Percentiles rank a stretch among this genome's conserved stretches.
These are phyloP conservation scores for Acanthamoeba healyi DNA, from an alignment of 208 protist species.

Conservation along the genomic window DNA sequence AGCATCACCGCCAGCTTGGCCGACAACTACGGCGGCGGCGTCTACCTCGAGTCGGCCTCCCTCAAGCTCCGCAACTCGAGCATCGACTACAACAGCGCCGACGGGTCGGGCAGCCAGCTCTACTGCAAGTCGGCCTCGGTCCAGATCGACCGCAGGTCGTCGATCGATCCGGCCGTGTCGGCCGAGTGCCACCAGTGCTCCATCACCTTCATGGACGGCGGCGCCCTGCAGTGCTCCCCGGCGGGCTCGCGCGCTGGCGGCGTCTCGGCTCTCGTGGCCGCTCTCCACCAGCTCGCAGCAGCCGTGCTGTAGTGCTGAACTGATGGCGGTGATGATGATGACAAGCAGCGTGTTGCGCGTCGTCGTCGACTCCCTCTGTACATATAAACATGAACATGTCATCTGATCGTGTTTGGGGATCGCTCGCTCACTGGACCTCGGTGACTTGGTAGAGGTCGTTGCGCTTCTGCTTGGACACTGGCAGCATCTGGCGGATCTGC, in stretches of 20 bases:
- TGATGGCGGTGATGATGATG: no score
- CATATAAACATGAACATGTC: no score
- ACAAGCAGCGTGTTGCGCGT: no score
- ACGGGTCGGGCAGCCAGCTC: neutral
- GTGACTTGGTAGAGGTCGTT: conserved; percentile 85
- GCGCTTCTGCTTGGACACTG: conserved; percentile 84
- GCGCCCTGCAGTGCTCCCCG: neutral
- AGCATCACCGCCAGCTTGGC: neutral
- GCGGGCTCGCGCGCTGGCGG: neutral
- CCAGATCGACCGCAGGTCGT: neutral
- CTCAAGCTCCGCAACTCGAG: conserved; percentile 12
- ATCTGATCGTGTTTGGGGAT: no score
- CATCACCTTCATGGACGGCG: conserved; percentile 20
- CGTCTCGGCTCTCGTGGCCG: neutral
- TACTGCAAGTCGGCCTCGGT: conserved; percentile 15
- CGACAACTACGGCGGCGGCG: neutral
- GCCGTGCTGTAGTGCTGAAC: neutral
- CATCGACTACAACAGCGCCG: conserved; percentile 4
- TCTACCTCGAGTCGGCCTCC: conserved; percentile 42
- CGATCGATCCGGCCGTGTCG: neutral
- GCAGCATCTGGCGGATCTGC: conserved; percentile 78
- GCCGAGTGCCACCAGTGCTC: conserved; percentile 7
- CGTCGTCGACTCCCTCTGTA: no score
- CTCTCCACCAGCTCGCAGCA: neutral
- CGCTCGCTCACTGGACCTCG: neutral